Evolutionary conservation across 345 rosid species (phyloP), one percentile per base, ranked within the genome.

Genomic region (Sisymbrium irio): DNA sequence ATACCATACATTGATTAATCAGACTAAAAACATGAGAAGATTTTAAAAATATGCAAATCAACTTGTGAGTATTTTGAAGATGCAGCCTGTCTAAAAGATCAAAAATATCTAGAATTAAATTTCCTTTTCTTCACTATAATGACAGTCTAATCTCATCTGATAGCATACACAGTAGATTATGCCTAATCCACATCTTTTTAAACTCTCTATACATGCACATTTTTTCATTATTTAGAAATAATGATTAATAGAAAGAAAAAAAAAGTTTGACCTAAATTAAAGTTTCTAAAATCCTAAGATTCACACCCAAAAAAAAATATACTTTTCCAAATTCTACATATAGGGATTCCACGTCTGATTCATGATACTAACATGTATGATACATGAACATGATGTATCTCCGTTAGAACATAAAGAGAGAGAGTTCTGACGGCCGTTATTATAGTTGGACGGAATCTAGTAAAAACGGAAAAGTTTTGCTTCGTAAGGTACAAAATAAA

Each of bases 361-460:
- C 1, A 30, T 19, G 35, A 65, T 49, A 20, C 4, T 15, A 44
- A 2, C 0, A 11, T 4, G 9, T n/a, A n/a, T n/a, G n/a, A n/a
- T n/a, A n/a, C n/a, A n/a, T n/a, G n/a, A n/a, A n/a, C n/a, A n/a
- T n/a, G n/a, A n/a, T n/a, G n/a, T 51, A 22, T 42, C 47, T 67
- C 78, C 35, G 62, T 30, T 46, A 9, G 40, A 7, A n/a, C 36
- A 28, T 17, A 9, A 46, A 25, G 33, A n/a, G n/a, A n/a, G 58
- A 36, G 33, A 59, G 47, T 67, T 67, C n/a, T 75, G 69, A 75
- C 69, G 64, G 74, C 74, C 70, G 75, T 76, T 67, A 67, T 75
- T 67, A 28, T 19, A 15, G 73, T 74, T 67, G 27, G 49, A 68
- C 74, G 64, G 74, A 49, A 37, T 27, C 72, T 56, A 73, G 57